Evolutionary conservation across 2,329 filamentous ascomycete genomes (phyloP).

Genomic region (Pyricularia sp.): DNA sequence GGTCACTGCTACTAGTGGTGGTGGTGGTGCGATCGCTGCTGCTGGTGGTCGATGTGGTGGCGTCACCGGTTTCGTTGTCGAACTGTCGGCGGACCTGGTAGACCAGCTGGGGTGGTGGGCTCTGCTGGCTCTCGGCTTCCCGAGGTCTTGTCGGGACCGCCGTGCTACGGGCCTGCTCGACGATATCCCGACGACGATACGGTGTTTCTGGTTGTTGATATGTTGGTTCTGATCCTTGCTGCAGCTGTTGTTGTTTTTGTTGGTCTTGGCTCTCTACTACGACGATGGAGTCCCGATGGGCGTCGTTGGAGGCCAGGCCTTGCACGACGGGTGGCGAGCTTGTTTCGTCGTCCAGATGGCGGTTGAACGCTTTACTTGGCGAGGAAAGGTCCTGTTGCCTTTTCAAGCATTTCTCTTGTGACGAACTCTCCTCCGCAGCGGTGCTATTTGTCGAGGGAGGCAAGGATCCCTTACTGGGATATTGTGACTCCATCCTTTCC

Average conservation of each 20-base stretch:
- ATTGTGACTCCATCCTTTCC: neutral
- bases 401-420: slow-evolving; percentile 30
- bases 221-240: neutral
- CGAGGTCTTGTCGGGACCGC: neutral
- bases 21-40: no score
- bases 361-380: neutral
- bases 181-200: neutral
- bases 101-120: neutral
- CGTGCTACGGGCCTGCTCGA: neutral
- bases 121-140: neutral
- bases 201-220: neutral
- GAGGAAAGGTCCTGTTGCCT: neutral
- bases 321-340: neutral
- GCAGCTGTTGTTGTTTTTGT: neutral
- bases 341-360: neutral
- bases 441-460: neutral
- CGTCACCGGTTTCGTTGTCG: neutral
- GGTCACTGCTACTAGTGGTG: no score
- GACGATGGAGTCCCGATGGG: no score
- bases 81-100: neutral
- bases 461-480: neutral
- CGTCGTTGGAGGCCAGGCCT: neutral
- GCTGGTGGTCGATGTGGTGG: neutral
- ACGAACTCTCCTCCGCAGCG: slow-evolving; percentile 16
- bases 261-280: no score